Base-by-base conservation (phyloP, 2,329 filamentous ascomycete species). In the Ramularia endophylla region DNA sequence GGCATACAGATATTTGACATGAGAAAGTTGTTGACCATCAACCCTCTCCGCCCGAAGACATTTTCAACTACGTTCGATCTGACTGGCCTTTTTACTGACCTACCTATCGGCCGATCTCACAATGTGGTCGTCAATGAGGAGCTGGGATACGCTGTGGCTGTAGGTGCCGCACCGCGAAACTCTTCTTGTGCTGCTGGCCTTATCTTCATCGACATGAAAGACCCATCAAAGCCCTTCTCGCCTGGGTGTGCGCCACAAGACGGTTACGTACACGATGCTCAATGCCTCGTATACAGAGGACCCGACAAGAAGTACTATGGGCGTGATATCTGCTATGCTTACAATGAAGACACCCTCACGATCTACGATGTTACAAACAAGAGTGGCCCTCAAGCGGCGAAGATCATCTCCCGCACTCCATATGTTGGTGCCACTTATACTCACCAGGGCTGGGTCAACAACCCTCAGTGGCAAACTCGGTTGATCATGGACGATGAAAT, bases 1-100 rank as follows among this genome's bases (percentile, higher is more conserved):
- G 73, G 73, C 27, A 70, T 81, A 38, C 77, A 80, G 59, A 69
- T 80, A 59, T 80, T 81, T 53, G 77, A 81, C 60, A 70, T 78
- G 72, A 70, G 66, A 53, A 79, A 71, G 64, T 64, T 77, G n/a
- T 63, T 74, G 40, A 61, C 62, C 27, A 55, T 77, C 43, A 63
- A 71, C 57, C 66, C 68, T 1, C 61, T 58, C 2, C 59, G 46
- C 17, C 70, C 65, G 4, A 61, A 58, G 12, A 65, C 56, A 29
- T 75, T 74, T 48, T 51, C 55, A 58, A 66, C 66, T n/a, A 44
- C 43, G 15, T 40, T 40, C 2, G 48, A 50, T 20, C 29, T 50
- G 22, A 50, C 36, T 11, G 35, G 27, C 29, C 33, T 47, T 17
- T 50, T 47, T 33, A 47, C 40, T 27, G 47, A 46, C 16, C 27